Percentiles rank a stretch among this genome's conserved stretches.
phyloP scores from a whole-genome alignment of 1,284 basidiomycete species.

The Cutaneotrichosporon mucoides region DNA sequence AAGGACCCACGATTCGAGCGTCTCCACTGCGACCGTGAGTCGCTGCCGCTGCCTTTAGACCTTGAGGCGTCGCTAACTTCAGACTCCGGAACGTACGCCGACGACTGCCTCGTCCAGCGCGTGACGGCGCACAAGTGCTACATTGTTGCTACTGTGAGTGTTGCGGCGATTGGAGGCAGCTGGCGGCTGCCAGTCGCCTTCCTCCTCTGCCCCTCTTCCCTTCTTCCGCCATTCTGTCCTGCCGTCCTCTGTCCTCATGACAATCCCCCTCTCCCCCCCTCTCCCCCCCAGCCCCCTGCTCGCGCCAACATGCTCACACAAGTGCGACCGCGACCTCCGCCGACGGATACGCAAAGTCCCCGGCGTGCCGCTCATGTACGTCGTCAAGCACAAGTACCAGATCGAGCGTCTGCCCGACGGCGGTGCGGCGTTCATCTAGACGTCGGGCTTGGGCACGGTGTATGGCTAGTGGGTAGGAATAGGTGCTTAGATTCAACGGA shows the following conservation, averaged over 20 bases:
- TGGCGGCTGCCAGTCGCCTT: not conserved
- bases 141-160: constrained; percentile 77
- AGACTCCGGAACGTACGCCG: constrained; percentile 91
- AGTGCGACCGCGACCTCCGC: constrained; percentile 89
- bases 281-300: too few relatives aligned
- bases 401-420: constrained; percentile 84
- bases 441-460: not conserved
- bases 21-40: constrained; percentile 64
- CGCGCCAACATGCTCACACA: constrained; percentile 7
- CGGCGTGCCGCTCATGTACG: constrained; percentile 94
- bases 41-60: too few relatives aligned
- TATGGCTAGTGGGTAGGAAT: too few relatives aligned
- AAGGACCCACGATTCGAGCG: constrained; percentile 96
- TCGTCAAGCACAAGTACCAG: constrained; percentile 81
- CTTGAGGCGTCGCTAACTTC: too few relatives aligned
- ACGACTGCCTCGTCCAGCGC: constrained; percentile 95
- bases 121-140: constrained; percentile 94
- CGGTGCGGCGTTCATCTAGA: constrained; percentile 26
- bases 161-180: not conserved
- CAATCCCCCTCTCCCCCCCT: not conserved
- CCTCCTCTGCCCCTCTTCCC: not conserved
- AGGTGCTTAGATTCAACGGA: too few relatives aligned
- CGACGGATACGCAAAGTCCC: constrained; percentile 88
- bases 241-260: too few relatives aligned
- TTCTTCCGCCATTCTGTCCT: not conserved